Conservation (phyloP, 2,329 filamentous ascomycete species). For the Aspergillus versicolor region DNA sequence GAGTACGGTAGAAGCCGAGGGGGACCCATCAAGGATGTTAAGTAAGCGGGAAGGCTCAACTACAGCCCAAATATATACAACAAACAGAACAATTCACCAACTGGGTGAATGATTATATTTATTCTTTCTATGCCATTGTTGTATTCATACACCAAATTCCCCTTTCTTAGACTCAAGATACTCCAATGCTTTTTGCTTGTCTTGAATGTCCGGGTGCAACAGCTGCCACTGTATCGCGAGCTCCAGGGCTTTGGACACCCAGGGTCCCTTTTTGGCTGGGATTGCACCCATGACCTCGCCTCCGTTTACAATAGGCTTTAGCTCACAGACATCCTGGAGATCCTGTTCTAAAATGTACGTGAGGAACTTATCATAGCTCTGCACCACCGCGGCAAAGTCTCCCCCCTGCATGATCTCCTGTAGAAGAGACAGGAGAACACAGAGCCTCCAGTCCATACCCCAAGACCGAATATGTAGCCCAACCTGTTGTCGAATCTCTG, state of each 20-base stretch:
- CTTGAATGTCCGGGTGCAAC: conserved; percentile 67
- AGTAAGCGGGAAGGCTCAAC: background rate
- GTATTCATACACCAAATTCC: conserved; percentile 47
- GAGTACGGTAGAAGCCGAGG: background rate
- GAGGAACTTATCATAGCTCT: conserved; percentile 56
- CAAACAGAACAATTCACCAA: background rate
- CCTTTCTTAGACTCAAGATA: conserved; percentile 54
- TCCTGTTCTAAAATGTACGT: conserved; percentile 49
- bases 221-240: conserved; percentile 87
- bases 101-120: background rate
- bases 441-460: conserved; percentile 42
- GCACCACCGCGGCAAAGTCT: conserved; percentile 41
- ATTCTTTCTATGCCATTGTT: background rate
- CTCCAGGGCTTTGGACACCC: conserved; percentile 78
- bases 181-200: conserved; percentile 59
- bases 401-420: conserved; percentile 38
- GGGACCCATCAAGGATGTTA: background rate
- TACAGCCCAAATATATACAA: background rate
- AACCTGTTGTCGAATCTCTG: conserved; percentile 38
- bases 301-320: conserved; percentile 71
- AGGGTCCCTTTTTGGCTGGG: conserved; percentile 66
- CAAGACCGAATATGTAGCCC: conserved; percentile 36
- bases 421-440: conserved; percentile 40
- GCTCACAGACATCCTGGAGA: conserved; percentile 52
- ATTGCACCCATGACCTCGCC: conserved; percentile 69